Percentiles rank a stretch among this genome's conserved stretches.
Evolutionary conservation across 2,329 filamentous ascomycete species (phyloP).

Genomic region (Alternaria arbusti): DNA sequence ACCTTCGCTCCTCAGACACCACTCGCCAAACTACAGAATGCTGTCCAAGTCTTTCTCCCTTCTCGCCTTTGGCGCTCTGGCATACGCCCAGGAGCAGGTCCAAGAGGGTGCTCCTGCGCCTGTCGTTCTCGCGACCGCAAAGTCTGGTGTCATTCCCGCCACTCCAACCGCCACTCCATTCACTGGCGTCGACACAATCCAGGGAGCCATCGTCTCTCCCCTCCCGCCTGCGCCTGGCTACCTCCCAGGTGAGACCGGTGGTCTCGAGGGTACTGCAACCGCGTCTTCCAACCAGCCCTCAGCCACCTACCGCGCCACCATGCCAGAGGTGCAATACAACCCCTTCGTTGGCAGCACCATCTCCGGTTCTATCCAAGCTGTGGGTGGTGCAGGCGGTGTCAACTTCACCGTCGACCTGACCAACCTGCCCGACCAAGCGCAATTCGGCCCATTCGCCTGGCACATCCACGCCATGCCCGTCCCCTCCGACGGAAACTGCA

Average conservation of each 20-base stretch:
- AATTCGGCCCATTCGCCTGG: conserved; percentile 38
- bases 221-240: conserved; percentile 29
- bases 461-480: conserved; percentile 51
- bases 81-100: conserved; percentile 22
- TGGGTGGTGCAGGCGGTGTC: conserved; percentile 40
- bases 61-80: conserved; percentile 16
- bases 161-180: conserved; percentile 25
- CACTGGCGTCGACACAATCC: conserved; percentile 29
- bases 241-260: conserved; percentile 13
- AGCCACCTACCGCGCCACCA: conserved; percentile 29
- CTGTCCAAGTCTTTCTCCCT: conserved; percentile 10
- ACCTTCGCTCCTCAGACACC: not conserved
- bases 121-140: conserved; percentile 22
- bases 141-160: conserved; percentile 31
- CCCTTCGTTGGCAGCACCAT: conserved; percentile 26
- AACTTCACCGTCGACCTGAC: conserved; percentile 48
- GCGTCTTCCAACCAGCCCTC: conserved; percentile 26
- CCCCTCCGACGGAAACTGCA: conserved; percentile 48
- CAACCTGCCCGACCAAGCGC: conserved; percentile 42
- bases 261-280: conserved; percentile 27
- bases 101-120: conserved; percentile 25
- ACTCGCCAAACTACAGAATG: not conserved
- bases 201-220: conserved; percentile 34
- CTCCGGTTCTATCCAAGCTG: conserved; percentile 41
- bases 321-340: conserved; percentile 32